Conservation (phyloP, 805 yeast species). For the Starmerella bombi region DNA sequence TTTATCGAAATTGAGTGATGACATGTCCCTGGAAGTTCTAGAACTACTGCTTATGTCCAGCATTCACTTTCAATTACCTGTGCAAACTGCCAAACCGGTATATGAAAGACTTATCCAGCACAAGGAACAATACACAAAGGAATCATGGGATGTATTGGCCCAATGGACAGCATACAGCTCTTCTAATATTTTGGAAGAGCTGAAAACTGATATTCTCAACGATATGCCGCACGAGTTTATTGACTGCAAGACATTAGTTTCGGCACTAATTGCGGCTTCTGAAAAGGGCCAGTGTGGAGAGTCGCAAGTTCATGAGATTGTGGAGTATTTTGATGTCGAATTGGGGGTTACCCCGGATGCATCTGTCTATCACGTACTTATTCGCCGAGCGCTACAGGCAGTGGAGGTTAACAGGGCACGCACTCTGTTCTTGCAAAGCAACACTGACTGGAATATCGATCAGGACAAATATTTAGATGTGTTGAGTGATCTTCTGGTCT, state of each 20-base stretch:
- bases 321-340: conserved; percentile 26
- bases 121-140: conserved; percentile 21
- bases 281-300: conserved; percentile 22
- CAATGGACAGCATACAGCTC: conserved; percentile 26
- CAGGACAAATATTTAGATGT: conserved; percentile 18
- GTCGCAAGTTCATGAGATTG: conserved; percentile 18
- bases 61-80: conserved; percentile 21
- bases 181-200: conserved; percentile 8
- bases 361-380: conserved; percentile 28
- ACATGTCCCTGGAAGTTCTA: conserved; percentile 18
- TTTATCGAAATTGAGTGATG: background rate
- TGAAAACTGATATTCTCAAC: conserved; percentile 9
- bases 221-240: conserved; percentile 17
- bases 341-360: conserved; percentile 29
- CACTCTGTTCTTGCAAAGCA: conserved; percentile 29
- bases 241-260: conserved; percentile 22
- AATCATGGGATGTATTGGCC: conserved; percentile 28
- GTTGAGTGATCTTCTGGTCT: conserved; percentile 25
- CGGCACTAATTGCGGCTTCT: conserved; percentile 22
- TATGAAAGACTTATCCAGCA: conserved; percentile 1
- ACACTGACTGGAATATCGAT: conserved; percentile 35
- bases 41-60: conserved; percentile 24
- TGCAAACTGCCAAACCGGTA: conserved; percentile 7
- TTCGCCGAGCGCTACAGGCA: conserved; percentile 26
- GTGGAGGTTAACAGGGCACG: conserved; percentile 27